phyloP scores from a whole-genome alignment of 306 rosid species.

The Canavalia gladiata region DNA sequence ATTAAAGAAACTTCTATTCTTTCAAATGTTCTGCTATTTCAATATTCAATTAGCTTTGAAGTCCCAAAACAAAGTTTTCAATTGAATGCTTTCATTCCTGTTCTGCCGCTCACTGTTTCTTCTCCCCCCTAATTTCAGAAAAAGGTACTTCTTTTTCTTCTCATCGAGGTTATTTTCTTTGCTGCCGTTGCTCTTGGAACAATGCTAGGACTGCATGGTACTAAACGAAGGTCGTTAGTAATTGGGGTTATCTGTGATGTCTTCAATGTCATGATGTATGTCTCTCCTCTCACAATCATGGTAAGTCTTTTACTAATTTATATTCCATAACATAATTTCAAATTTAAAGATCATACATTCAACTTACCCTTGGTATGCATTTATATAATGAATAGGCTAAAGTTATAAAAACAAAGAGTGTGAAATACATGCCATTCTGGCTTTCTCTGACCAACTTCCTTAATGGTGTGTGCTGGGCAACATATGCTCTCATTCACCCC shows the following conservation, averaged over 20 bases:
- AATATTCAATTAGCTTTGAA: background rate
- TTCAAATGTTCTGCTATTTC: background rate
- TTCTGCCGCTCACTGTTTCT: background rate
- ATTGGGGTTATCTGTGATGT: conserved; percentile 75
- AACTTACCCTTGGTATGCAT: background rate
- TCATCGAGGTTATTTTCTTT: conserved; percentile 49
- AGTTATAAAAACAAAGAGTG: conserved; percentile 76
- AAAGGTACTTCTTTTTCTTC: conserved; percentile 42
- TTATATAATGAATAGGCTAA: conserved; percentile 51
- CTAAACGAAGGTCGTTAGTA: conserved; percentile 57
- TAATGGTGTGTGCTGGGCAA: conserved; percentile 78
- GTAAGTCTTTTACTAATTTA: conserved; percentile 49
- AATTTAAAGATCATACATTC: no score
- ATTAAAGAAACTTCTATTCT: background rate
- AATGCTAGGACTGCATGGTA: conserved; percentile 54
- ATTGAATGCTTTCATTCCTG: background rate
- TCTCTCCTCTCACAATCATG: conserved; percentile 75
- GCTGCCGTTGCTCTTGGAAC: conserved; percentile 52
- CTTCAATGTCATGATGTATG: conserved; percentile 79
- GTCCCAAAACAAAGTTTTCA: background rate
- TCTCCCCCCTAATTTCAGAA: conserved; percentile 53
- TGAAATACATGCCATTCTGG: conserved; percentile 78
- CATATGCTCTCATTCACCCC: conserved; percentile 75
- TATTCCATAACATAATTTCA: no score
- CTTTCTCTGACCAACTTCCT: conserved; percentile 77